A percentile compares a stretch with the other conserved stretches of the same genome.
Conservation (phyloP, 2,329 filamentous ascomycete species). For the Diaporthe australafricana region DNA sequence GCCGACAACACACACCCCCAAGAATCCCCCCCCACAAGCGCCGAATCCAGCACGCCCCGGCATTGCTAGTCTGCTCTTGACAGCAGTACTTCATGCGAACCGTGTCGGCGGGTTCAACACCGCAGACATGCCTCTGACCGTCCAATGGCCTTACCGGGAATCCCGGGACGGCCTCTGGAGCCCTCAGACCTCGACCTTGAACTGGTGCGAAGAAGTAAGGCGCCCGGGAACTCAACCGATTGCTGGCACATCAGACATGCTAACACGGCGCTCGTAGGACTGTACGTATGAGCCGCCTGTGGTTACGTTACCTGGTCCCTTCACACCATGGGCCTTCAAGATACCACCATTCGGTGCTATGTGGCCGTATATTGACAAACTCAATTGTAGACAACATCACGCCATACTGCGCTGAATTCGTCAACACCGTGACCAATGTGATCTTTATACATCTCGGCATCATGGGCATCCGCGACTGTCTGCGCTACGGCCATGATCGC, state of each 20-base stretch:
- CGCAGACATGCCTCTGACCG: constrained; percentile 36
- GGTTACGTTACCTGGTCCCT: background rate
- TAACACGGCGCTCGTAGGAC: constrained; percentile 17
- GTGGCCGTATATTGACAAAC: constrained; percentile 41
- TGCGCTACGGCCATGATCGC: constrained; percentile 76
- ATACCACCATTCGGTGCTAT: background rate
- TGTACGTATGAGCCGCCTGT: background rate
- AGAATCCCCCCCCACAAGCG: background rate
- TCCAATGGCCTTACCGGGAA: constrained; percentile 50
- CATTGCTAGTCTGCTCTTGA: background rate
- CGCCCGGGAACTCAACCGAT: background rate
- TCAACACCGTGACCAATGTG: constrained; percentile 81
- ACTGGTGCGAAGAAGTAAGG: constrained; percentile 54
- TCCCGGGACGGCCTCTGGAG: constrained; percentile 52
- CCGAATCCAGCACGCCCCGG: constrained; percentile 4
- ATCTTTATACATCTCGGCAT: constrained; percentile 83
- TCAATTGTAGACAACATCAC: constrained; percentile 48
- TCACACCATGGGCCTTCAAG: too few relatives aligned
- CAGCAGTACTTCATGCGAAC: constrained; percentile 9
- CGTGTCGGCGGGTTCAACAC: background rate
- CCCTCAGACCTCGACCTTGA: constrained; percentile 51
- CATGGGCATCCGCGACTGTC: constrained; percentile 80
- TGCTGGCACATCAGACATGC: background rate
- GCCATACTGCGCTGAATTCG: constrained; percentile 50
- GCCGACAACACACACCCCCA: background rate